Conservation (phyloP, 116 monocot genomes). For the Zostera marina region DNA sequence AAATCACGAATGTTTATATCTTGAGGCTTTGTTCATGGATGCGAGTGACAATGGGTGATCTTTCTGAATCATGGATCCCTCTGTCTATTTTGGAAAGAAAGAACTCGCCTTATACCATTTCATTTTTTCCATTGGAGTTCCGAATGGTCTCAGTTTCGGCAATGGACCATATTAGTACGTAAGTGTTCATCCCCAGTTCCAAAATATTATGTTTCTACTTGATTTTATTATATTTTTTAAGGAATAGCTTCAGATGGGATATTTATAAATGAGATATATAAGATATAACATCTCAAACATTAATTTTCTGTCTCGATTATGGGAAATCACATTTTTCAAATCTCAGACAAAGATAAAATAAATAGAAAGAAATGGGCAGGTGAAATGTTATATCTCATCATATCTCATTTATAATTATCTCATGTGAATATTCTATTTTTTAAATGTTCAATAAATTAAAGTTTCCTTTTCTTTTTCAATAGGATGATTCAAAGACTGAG, state of each 20-base stretch:
- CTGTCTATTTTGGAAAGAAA: constrained; percentile 82
- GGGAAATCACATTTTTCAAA: too few relatives aligned
- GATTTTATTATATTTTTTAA: too few relatives aligned
- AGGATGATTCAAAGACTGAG: constrained; percentile 76
- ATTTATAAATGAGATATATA: too few relatives aligned
- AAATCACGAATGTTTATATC: constrained; percentile 76
- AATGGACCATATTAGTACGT: constrained; percentile 88
- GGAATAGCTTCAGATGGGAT: too few relatives aligned
- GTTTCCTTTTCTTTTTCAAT: background rate
- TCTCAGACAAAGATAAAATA: too few relatives aligned
- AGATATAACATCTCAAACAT: too few relatives aligned
- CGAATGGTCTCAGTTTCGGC: constrained; percentile 44
- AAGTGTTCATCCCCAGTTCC: constrained; percentile 11
- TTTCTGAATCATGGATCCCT: constrained; percentile 84
- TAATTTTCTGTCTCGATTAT: too few relatives aligned
- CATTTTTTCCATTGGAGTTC: constrained; percentile 68
- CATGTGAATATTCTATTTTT: too few relatives aligned
- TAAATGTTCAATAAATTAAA: too few relatives aligned
- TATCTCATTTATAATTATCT: too few relatives aligned
- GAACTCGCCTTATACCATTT: constrained; percentile 83
- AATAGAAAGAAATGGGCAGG: too few relatives aligned
- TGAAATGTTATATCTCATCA: too few relatives aligned
- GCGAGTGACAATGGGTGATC: constrained; percentile 58
- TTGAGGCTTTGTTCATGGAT: constrained; percentile 90
- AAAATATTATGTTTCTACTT: background rate